Evolutionary conservation across 2,329 filamentous ascomycete genomes (phyloP).

Genomic region (Trichoderma sp.): DNA sequence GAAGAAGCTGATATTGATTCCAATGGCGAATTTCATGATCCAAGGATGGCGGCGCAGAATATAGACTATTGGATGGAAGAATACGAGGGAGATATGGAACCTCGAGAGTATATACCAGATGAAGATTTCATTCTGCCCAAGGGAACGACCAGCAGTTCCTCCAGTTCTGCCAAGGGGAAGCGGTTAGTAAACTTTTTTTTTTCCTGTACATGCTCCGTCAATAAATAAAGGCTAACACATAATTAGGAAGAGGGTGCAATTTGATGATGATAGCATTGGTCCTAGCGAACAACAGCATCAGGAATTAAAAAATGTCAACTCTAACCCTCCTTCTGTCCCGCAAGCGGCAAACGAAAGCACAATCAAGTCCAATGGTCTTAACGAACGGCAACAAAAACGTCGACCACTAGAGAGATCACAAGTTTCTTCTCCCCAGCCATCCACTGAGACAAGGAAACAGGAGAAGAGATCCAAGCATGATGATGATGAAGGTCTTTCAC

Average conservation of each 20-base stretch:
- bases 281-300: neutral
- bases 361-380: neutral
- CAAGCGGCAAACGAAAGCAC: neutral
- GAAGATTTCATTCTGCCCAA: neutral
- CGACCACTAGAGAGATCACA: neutral
- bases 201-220: neutral
- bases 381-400: neutral
- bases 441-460: too few relatives aligned
- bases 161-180: neutral
- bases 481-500: too few relatives aligned
- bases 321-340: neutral
- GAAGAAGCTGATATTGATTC: too few relatives aligned
- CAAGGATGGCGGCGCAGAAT: neutral
- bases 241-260: neutral
- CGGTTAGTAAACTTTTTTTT: neutral
- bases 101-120: neutral
- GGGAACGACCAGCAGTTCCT: neutral
- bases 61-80: neutral
- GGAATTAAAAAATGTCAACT: too few relatives aligned
- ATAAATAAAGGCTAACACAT: too few relatives aligned
- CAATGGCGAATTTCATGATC: too few relatives aligned
- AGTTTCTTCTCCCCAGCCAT: neutral
- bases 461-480: too few relatives aligned
- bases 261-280: neutral
- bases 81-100: neutral